A percentile compares a stretch with the other conserved stretches of the same genome.
phyloP scores from a whole-genome alignment of 495 filamentous ascomycete species.

The Penicillium parvum region DNA sequence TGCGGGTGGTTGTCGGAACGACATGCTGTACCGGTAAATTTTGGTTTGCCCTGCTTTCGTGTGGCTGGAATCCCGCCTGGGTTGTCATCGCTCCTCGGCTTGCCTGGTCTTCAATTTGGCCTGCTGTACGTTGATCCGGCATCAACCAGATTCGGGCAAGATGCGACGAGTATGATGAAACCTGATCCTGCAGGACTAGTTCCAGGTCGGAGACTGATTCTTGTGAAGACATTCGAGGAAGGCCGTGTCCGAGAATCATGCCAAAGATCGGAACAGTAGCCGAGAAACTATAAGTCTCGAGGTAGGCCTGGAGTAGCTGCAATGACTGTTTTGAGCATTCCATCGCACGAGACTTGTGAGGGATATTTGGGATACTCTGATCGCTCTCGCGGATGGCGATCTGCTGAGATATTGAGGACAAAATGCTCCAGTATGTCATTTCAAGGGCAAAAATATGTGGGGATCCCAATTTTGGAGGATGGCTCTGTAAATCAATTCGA shows the following conservation, averaged over 20 bases:
- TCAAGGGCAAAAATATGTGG: constrained; percentile 41
- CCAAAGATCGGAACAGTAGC: constrained; percentile 37
- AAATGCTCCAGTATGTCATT: constrained; percentile 36
- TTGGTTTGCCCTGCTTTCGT: constrained; percentile 3
- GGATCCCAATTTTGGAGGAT: constrained; percentile 21
- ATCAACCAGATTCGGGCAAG: constrained; percentile 31
- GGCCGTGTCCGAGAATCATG: constrained; percentile 27
- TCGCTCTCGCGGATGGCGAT: constrained; percentile 27
- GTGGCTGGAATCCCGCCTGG: constrained; percentile 11
- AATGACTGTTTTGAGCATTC: constrained; percentile 35
- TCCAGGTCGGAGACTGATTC: constrained; percentile 24
- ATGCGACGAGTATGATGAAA: constrained; percentile 31
- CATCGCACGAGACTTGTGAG: constrained; percentile 22
- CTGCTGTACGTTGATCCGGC: constrained; percentile 6
- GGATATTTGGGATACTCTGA: constrained; percentile 18
- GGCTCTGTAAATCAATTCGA: constrained; percentile 30
- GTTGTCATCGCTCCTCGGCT: constrained; percentile 5
- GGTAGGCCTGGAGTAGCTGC: constrained; percentile 30
- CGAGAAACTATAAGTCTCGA: constrained; percentile 38
- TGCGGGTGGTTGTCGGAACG: constrained; percentile 1
- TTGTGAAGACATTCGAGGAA: constrained; percentile 9
- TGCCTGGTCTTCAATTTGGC: constrained; percentile 1
- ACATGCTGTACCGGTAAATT: constrained; percentile 4
- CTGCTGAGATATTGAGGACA: constrained; percentile 25
- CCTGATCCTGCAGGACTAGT: constrained; percentile 25